Percentiles rank a stretch among this genome's conserved stretches.
phyloP scores from a whole-genome alignment of 2,329 filamentous ascomycete genomes.

The Ceratocystis cubensis region DNA sequence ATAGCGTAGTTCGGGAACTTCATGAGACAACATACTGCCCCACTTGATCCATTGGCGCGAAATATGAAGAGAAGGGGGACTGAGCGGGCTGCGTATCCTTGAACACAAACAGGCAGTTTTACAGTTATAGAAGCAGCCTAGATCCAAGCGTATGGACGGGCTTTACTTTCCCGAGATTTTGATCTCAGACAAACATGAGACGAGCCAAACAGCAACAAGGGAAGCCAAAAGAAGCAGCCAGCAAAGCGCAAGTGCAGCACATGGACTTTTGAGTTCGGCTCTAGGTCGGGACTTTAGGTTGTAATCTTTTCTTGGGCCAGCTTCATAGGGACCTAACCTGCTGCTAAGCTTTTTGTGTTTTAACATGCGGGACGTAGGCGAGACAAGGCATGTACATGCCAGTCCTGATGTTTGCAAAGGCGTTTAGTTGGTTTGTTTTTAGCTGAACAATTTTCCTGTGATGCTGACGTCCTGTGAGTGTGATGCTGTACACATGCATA shows the following conservation, averaged over 20 bases:
- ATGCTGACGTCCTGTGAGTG: no score
- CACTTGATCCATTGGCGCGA: background rate
- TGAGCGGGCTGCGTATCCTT: background rate
- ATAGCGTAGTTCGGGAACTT: background rate
- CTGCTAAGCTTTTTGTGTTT: no score
- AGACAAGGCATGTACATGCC: no score
- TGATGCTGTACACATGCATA: no score
- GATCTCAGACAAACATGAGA: slow-evolving; percentile 7
- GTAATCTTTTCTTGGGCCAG: no score
- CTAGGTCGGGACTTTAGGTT: no score
- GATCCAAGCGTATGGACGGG: background rate
- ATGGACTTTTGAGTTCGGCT: no score
- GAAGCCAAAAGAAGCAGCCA: background rate
- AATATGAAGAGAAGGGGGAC: background rate
- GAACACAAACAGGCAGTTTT: background rate
- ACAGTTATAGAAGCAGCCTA: background rate
- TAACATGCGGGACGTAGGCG: no score
- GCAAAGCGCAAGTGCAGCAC: background rate
- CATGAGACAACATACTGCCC: background rate
- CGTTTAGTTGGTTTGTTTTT: no score
- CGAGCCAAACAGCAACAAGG: background rate
- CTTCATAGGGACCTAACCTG: no score
- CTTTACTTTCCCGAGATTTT: background rate
- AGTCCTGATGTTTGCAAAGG: no score
- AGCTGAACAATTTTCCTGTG: no score